Evolutionary conservation across 257 asterid species (phyloP).

Genomic region (Voacanga thouarsii): DNA sequence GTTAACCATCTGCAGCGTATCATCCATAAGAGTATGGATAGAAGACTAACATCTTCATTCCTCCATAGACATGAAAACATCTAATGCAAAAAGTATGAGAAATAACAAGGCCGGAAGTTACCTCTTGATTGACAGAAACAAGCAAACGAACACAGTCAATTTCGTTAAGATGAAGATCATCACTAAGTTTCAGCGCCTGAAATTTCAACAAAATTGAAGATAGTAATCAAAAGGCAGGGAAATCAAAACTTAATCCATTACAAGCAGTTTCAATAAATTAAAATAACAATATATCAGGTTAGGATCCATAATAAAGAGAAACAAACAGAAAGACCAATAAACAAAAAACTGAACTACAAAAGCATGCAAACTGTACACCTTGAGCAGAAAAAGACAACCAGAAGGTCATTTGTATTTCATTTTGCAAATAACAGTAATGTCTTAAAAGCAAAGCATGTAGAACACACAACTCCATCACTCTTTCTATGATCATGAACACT

Average conservation of each 20-base stretch:
- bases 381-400: neutral
- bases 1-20: neutral
- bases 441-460: neutral
- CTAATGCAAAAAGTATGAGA: neutral
- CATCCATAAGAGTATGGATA: neutral
- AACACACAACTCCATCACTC: neutral
- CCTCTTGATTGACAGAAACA: conserved; percentile 90
- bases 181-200: conserved; percentile 88
- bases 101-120: conserved; percentile 23
- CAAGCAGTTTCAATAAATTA: neutral
- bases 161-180: conserved; percentile 94
- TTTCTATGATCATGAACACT: neutral
- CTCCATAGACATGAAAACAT: neutral
- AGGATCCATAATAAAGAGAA: neutral
- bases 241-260: conserved; percentile 7
- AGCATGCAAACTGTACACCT: neutral
- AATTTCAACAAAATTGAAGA: conserved; percentile 21
- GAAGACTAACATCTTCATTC: neutral
- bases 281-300: neutral
- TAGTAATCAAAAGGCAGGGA: conserved; percentile 20
- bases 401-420: neutral
- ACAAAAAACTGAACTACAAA: neutral
- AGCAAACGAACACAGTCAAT: conserved; percentile 81
- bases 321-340: neutral
- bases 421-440: neutral